phyloP scores from a whole-genome alignment of 495 filamentous ascomycete species.

The Penicillium lividum region DNA sequence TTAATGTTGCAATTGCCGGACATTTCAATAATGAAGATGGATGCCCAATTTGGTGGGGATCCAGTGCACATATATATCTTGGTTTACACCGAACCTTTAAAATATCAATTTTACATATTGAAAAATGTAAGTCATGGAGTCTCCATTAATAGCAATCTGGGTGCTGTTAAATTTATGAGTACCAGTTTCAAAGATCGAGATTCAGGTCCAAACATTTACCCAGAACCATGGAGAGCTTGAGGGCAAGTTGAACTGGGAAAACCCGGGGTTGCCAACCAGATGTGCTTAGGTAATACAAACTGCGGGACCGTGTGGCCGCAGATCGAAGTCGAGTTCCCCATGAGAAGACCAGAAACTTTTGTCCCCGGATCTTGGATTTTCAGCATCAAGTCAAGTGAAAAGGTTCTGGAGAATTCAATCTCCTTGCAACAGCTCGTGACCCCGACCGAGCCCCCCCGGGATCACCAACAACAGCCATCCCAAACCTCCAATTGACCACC shows the following conservation, averaged over 20 bases:
- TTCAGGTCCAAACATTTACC: background rate
- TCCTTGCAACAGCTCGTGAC: background rate
- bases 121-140: too few species aligned
- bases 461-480: background rate
- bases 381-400: background rate
- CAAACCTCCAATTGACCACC: background rate
- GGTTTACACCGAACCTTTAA: too few species aligned
- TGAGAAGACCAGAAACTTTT: background rate
- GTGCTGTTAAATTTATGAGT: background rate
- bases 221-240: background rate
- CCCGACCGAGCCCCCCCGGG: background rate
- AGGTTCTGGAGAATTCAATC: background rate
- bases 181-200: background rate
- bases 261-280: background rate
- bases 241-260: background rate
- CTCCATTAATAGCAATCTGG: background rate
- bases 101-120: too few species aligned
- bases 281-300: conserved; percentile 3
- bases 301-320: conserved; percentile 4
- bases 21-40: too few species aligned
- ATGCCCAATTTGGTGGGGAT: too few species aligned
- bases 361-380: background rate
- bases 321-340: conserved; percentile 3
- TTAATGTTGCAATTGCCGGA: too few species aligned
- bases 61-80: too few species aligned